Evolutionary conservation across 2,329 filamentous ascomycete genomes (phyloP).

Genomic region (Trichoderma sp.): DNA sequence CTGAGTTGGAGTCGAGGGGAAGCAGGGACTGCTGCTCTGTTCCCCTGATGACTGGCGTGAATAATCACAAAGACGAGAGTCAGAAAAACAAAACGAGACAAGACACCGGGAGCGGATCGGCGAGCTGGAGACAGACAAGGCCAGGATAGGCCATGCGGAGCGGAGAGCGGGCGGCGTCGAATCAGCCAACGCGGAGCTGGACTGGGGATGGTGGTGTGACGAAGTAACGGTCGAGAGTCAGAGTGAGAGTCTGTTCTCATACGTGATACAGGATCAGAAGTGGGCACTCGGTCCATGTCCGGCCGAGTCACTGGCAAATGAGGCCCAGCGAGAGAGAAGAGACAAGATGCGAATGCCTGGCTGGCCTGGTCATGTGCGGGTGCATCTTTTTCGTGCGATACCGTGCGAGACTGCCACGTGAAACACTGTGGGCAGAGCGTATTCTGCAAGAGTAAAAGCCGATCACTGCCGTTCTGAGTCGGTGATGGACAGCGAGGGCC

Average conservation of each 20-base stretch:
- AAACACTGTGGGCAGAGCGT: background rate
- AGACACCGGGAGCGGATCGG: background rate
- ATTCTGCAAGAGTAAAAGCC: background rate
- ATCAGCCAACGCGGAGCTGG: constrained; percentile 1
- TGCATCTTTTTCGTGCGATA: background rate
- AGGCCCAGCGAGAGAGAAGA: background rate
- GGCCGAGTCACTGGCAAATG: background rate
- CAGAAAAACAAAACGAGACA: background rate
- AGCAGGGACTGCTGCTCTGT: background rate
- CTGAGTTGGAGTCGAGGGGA: constrained; percentile 1
- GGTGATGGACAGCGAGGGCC: background rate
- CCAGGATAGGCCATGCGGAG: background rate
- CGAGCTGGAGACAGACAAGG: background rate
- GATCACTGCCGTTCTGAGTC: constrained; percentile 16
- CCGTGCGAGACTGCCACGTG: background rate
- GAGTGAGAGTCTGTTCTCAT: background rate
- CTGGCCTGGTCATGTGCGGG: background rate
- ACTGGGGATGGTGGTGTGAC: constrained; percentile 1
- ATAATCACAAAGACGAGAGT: background rate
- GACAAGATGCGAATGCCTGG: background rate
- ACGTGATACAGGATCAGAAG: constrained; percentile 5
- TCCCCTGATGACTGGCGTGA: background rate
- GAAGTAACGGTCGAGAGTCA: background rate
- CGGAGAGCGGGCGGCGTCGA: background rate
- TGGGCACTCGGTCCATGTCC: background rate